phyloP scores from a whole-genome alignment of 2,329 filamentous ascomycete species.

The Xylariaceae sp. region DNA sequence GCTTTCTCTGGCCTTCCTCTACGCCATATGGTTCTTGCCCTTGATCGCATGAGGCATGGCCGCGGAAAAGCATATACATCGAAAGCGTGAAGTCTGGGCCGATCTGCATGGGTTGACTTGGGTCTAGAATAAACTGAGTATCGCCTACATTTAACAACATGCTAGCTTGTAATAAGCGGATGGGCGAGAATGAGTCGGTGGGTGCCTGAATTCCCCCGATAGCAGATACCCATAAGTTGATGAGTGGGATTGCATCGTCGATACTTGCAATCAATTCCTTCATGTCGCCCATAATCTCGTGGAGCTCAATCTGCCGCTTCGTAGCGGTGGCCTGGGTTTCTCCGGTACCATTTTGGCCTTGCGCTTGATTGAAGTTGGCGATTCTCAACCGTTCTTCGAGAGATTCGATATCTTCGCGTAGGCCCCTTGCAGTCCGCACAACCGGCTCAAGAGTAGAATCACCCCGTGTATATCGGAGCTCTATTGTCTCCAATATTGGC shows the following conservation, averaged over 20 bases:
- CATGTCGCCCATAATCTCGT: conserved; percentile 70
- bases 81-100: conserved; percentile 84
- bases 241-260: conserved; percentile 84
- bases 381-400: conserved; percentile 73
- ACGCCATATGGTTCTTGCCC: conserved; percentile 44
- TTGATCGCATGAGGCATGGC: conserved; percentile 60
- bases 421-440: conserved; percentile 74
- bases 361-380: conserved; percentile 64
- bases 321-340: conserved; percentile 50
- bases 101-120: conserved; percentile 69
- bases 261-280: conserved; percentile 73
- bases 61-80: conserved; percentile 91
- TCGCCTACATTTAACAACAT: conserved; percentile 87
- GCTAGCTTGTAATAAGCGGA: conserved; percentile 85
- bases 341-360: conserved; percentile 40
- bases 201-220: conserved; percentile 85
- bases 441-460: conserved; percentile 74
- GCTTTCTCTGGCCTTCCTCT: conserved; percentile 56
- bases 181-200: conserved; percentile 82
- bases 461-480: conserved; percentile 49
- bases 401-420: conserved; percentile 79
- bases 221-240: conserved; percentile 91
- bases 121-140: conserved; percentile 69
- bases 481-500: conserved; percentile 30
- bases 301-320: conserved; percentile 62